Percentiles rank a stretch among this genome's conserved stretches.
These are phyloP conservation scores for Eucalyptus pauciflora DNA, from an alignment of 345 rosid species.

Conservation along the genomic window DNA sequence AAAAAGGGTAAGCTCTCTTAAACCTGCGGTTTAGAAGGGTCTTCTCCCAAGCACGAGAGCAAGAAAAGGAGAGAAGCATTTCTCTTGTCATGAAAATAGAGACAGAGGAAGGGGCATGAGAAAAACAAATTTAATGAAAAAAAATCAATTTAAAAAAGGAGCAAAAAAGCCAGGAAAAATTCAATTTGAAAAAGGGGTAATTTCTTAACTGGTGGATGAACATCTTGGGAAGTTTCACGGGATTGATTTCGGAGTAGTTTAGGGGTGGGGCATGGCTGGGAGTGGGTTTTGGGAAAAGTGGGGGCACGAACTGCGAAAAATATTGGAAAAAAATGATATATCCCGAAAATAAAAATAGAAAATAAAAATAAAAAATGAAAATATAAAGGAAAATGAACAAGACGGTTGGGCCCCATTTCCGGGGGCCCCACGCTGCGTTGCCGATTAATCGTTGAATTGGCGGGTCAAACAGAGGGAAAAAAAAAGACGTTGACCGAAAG, in stretches of 20 bases:
- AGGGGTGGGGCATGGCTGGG: neutral
- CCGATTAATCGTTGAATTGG: neutral
- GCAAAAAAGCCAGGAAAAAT: neutral
- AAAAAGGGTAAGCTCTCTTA: neutral
- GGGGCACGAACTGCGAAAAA: neutral
- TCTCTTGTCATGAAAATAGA: neutral
- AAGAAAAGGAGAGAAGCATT: neutral
- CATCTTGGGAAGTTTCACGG: neutral
- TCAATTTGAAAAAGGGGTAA: neutral
- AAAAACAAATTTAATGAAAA: neutral
- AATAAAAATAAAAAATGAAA: neutral
- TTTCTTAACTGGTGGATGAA: neutral
- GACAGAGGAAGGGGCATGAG: neutral
- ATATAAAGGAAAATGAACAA: neutral
- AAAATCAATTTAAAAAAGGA: neutral
- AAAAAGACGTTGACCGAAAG: neutral
- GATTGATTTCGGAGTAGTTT: neutral
- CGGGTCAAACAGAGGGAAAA: neutral
- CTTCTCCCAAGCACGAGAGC: neutral
- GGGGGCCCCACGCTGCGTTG: neutral
- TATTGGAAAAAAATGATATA: rapidly evolving
- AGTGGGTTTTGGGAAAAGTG: neutral
- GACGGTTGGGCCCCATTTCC: neutral
- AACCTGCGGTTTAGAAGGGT: neutral
- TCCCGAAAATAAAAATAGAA: rapidly evolving